Evolutionary conservation across 805 yeast genomes (phyloP).

Genomic region (Tetrapisispora pingtungensis): DNA sequence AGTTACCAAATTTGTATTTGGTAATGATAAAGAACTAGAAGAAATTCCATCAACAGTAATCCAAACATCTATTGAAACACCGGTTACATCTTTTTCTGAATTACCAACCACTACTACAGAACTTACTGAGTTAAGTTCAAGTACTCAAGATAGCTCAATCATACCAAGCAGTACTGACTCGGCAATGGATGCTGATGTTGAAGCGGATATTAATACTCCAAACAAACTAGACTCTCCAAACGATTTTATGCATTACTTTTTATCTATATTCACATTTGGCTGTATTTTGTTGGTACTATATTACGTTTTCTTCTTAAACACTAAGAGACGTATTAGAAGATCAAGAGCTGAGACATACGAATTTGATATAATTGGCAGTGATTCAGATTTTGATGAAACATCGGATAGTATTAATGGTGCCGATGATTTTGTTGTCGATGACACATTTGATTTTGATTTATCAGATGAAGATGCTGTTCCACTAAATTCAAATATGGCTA

Average conservation of each 20-base stretch:
- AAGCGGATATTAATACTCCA: constrained; percentile 15
- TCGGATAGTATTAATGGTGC: constrained; percentile 15
- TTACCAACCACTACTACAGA: not conserved
- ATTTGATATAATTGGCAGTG: constrained; percentile 68
- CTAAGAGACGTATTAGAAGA: constrained; percentile 38
- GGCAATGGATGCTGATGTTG: constrained; percentile 8
- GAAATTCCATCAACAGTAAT: constrained; percentile 3
- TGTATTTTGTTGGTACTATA: constrained; percentile 38
- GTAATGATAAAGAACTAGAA: constrained; percentile 21
- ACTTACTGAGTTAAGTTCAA: not conserved
- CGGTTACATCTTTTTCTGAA: not conserved
- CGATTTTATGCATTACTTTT: constrained; percentile 52
- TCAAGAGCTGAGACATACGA: constrained; percentile 64
- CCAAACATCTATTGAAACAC: not conserved
- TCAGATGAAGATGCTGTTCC: constrained; percentile 24
- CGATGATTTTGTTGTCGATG: constrained; percentile 18
- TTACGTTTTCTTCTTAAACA: constrained; percentile 35
- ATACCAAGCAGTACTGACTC: not conserved
- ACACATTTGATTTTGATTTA: constrained; percentile 25
- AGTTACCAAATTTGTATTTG: constrained; percentile 47
- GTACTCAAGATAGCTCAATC: not conserved
- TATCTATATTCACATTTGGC: constrained; percentile 51
- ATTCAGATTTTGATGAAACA: constrained; percentile 32
- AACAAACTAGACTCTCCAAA: constrained; percentile 31
- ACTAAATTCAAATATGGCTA: not conserved